These are phyloP conservation scores for Curvularia sp. DNA, from an alignment of 2,329 filamentous ascomycete genomes.

Conservation along the genomic window DNA sequence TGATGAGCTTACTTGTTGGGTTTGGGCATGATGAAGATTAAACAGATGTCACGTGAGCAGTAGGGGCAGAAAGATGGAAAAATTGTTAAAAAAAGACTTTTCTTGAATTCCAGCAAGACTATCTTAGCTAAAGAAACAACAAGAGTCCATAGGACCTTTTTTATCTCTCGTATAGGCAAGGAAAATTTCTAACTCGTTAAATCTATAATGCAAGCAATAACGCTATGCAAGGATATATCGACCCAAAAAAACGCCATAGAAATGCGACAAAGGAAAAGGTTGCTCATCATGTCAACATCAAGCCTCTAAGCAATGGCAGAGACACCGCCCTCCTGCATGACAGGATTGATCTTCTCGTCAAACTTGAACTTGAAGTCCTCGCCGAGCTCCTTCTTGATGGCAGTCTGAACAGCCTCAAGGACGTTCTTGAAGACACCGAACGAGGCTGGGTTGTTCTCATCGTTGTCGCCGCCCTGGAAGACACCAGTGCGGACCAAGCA, in stretches of 20 bases:
- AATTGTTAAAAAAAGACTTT: slow-evolving; percentile 47
- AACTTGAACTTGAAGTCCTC: slow-evolving; percentile 76
- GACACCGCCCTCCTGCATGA: slow-evolving; percentile 61
- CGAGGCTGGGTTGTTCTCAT: slow-evolving; percentile 76
- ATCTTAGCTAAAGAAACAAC: slow-evolving; percentile 4
- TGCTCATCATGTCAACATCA: neutral
- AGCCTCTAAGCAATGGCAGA: slow-evolving; percentile 62
- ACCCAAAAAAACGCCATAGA: slow-evolving; percentile 10
- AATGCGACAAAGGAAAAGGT: slow-evolving; percentile 13
- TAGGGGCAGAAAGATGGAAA: too few species aligned
- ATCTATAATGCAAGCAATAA: slow-evolving; percentile 12
- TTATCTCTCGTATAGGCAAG: neutral
- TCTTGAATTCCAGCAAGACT: slow-evolving; percentile 10
- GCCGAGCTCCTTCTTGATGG: slow-evolving; percentile 73
- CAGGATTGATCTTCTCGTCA: slow-evolving; percentile 73
- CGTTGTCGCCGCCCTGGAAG: slow-evolving; percentile 78
- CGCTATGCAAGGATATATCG: slow-evolving; percentile 20
- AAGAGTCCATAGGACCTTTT: slow-evolving; percentile 6
- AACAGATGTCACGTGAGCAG: neutral
- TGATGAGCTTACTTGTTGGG: slow-evolving; percentile 16
- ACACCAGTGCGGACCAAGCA: slow-evolving; percentile 79
- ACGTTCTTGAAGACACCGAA: slow-evolving; percentile 79
- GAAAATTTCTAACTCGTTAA: slow-evolving; percentile 7
- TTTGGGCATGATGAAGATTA: slow-evolving; percentile 4
- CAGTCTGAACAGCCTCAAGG: slow-evolving; percentile 72